Percentiles rank a stretch among this genome's conserved stretches.
Evolutionary conservation across 2,329 filamentous ascomycete species (phyloP).

Genomic region (Xylariomycetidae sp.): DNA sequence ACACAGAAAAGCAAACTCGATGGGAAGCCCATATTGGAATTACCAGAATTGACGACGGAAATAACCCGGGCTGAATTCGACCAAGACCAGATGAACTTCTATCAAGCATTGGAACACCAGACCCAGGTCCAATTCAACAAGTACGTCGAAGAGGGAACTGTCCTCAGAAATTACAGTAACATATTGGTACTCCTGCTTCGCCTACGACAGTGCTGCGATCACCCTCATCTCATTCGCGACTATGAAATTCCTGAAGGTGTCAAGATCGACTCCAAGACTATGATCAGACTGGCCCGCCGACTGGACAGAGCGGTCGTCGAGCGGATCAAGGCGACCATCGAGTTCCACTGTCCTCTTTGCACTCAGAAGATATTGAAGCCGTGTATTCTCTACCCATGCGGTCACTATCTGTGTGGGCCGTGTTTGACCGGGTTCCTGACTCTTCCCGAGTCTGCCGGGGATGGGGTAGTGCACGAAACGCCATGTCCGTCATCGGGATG

Average conservation of each 20-base stretch:
- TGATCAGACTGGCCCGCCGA: conserved; percentile 19
- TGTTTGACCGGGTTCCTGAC: conserved; percentile 24
- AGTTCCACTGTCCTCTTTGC: conserved; percentile 21
- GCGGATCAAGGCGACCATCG: conserved; percentile 10
- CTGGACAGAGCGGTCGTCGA: conserved; percentile 12
- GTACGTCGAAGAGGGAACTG: conserved; percentile 21
- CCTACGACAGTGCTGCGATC: conserved; percentile 75
- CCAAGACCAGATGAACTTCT: conserved; percentile 60
- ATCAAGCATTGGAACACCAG: conserved; percentile 45
- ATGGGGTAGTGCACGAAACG: background rate
- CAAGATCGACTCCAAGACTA: conserved; percentile 19
- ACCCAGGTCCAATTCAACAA: conserved; percentile 21
- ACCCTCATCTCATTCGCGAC: conserved; percentile 62
- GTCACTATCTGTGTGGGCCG: conserved; percentile 21
- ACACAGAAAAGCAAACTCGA: conserved; percentile 77
- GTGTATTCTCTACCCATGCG: conserved; percentile 25
- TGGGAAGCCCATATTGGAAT: conserved; percentile 66
- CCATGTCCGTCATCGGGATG: conserved; percentile 14
- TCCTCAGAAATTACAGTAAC: conserved; percentile 70
- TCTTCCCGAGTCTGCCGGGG: too few relatives aligned
- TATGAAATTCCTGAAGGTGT: conserved; percentile 23
- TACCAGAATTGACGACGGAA: conserved; percentile 60
- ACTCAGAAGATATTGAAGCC: conserved; percentile 14
- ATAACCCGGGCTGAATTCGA: conserved; percentile 58
- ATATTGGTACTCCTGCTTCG: conserved; percentile 74